Conservation (phyloP, 2,329 filamentous ascomycete genomes). For the Lachnellula arida region DNA sequence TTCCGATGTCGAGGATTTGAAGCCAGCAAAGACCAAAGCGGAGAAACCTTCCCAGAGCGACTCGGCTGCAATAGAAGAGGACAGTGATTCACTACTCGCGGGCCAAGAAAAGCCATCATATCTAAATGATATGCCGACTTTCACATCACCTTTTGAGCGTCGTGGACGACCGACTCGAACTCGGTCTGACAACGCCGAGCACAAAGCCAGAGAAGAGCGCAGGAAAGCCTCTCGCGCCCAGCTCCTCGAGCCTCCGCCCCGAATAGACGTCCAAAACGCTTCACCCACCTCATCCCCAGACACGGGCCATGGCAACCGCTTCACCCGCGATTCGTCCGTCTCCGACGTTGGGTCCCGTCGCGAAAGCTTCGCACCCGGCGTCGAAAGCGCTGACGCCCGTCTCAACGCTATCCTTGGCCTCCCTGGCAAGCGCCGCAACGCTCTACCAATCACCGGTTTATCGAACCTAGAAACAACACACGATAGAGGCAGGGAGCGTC, state of each 20-base stretch:
- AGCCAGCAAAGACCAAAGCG: constrained; percentile 33
- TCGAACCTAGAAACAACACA: constrained; percentile 34
- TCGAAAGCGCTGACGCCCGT: constrained; percentile 26
- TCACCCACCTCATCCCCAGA: constrained; percentile 31
- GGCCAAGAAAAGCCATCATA: constrained; percentile 21
- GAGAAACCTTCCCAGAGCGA: constrained; percentile 37
- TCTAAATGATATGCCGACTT: constrained; percentile 39
- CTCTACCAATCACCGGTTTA: constrained; percentile 42
- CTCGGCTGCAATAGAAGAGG: constrained; percentile 20
- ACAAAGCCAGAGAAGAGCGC: constrained; percentile 31
- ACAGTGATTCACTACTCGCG: constrained; percentile 12
- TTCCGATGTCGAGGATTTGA: constrained; percentile 43
- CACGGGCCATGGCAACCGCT: not conserved
- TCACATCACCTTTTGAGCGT: constrained; percentile 43
- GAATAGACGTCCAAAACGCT: constrained; percentile 42
- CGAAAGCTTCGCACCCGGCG: constrained; percentile 20
- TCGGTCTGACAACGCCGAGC: constrained; percentile 20
- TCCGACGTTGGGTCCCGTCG: constrained; percentile 26
- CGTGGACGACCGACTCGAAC: constrained; percentile 30
- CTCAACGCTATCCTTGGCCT: constrained; percentile 33
- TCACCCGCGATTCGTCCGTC: constrained; percentile 21
- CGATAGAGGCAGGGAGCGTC: constrained; percentile 30
- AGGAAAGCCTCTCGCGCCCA: constrained; percentile 40
- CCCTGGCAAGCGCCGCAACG: constrained; percentile 31
- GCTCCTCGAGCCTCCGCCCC: constrained; percentile 42